Conservation (phyloP, 1,139 yeast genomes). For the Blastobotrys petasosporus region DNA sequence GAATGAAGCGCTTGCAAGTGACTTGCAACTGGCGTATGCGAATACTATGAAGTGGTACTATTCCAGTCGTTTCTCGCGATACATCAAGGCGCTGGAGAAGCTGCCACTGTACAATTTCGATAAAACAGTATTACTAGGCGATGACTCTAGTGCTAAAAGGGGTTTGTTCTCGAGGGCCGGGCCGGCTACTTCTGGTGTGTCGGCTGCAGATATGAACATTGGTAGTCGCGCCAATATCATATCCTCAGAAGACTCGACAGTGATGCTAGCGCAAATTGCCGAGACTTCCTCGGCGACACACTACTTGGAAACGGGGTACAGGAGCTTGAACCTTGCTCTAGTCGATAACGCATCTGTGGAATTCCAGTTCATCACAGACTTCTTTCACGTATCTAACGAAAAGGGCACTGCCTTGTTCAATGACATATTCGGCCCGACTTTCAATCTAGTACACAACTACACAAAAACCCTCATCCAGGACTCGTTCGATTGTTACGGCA, state of each 20-base stretch:
- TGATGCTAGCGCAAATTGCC: slow-evolving; percentile 80
- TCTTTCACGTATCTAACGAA: slow-evolving; percentile 48
- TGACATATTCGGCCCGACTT: slow-evolving; percentile 42
- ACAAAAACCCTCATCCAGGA: slow-evolving; percentile 44
- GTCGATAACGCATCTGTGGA: slow-evolving; percentile 76
- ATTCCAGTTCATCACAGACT: slow-evolving; percentile 64
- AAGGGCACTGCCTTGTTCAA: slow-evolving; percentile 42
- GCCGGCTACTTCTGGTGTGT: neutral
- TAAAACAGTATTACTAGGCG: slow-evolving; percentile 47
- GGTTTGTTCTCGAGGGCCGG: slow-evolving; percentile 12
- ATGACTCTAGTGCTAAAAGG: slow-evolving; percentile 12
- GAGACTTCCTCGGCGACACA: slow-evolving; percentile 56
- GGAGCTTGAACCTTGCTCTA: slow-evolving; percentile 67
- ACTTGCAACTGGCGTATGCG: slow-evolving; percentile 70
- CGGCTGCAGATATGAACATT: slow-evolving; percentile 34
- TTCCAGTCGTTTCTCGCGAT: slow-evolving; percentile 68
- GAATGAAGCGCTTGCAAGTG: slow-evolving; percentile 64
- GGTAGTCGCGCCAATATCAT: slow-evolving; percentile 53
- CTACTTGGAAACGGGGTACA: slow-evolving; percentile 67
- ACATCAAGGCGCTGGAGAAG: slow-evolving; percentile 67
- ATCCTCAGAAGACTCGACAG: slow-evolving; percentile 50
- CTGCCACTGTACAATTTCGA: slow-evolving; percentile 51
- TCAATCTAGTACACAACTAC: slow-evolving; percentile 46
- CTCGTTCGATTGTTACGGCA: slow-evolving; percentile 70
- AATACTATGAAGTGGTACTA: slow-evolving; percentile 95